Conservation (phyloP, 2,329 filamentous ascomycete species). For the Pseudocercospora musae region DNA sequence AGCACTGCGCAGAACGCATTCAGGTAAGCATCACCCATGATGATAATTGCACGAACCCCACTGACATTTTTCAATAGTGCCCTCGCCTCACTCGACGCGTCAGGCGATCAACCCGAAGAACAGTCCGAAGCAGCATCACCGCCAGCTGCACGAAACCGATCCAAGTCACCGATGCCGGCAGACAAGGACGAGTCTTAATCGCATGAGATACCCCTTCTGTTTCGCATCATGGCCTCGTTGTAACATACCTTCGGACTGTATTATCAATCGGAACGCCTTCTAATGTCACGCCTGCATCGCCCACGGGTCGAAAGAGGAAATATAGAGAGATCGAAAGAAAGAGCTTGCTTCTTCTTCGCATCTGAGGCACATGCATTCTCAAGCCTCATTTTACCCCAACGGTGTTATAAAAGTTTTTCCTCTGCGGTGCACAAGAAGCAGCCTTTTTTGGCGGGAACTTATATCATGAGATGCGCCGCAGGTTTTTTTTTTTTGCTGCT, state of each 20-base stretch:
- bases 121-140: constrained; percentile 34
- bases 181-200: constrained; percentile 27
- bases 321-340: constrained; percentile 2
- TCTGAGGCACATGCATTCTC: neutral
- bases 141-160: constrained; percentile 30
- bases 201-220: constrained; percentile 31
- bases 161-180: constrained; percentile 28
- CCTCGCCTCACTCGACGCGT: constrained; percentile 54
- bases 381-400: neutral
- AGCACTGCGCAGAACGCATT: constrained; percentile 80
- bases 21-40: constrained; percentile 62
- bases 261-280: constrained; percentile 18
- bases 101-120: constrained; percentile 59
- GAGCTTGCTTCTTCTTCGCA: constrained; percentile 3
- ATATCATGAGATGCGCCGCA: constrained; percentile 8
- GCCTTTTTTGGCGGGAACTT: constrained; percentile 1
- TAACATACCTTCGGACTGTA: constrained; percentile 19
- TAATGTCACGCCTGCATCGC: constrained; percentile 20
- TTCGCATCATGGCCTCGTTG: constrained; percentile 15
- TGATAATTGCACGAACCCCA: neutral
- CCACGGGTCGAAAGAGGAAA: neutral
- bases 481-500: too few species aligned
- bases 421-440: constrained; percentile 12
- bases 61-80: constrained; percentile 40
- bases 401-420: constrained; percentile 13